Evolutionary conservation across 2,329 filamentous ascomycete genomes (phyloP), one percentile per base, ranked within the genome.

Genomic region (Clarireedia paspali): DNA sequence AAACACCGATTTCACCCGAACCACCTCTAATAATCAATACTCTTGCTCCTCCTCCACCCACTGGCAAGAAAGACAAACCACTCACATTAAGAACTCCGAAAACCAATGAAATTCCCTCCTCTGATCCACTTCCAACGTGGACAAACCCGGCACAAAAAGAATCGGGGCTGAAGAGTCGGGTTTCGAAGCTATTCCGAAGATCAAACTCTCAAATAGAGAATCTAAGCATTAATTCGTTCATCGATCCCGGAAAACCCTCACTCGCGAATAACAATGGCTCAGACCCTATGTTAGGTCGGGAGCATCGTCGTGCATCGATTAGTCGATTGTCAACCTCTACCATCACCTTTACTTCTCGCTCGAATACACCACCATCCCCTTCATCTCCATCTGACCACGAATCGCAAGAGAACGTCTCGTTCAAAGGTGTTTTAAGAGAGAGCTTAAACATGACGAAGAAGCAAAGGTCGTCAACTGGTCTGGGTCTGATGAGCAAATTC

Each of bases 401-500:
- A 2, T 52, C 24, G 15, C 53, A 51, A 46, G 53, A 55, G 42
- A 55, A 42, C 12, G 34, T 55, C 12, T 36, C 36, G n/a, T 34
- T 45, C 39, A 30, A 39, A 23, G 7, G 15, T 15, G 34, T 10
- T 10, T 39, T 36, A 20, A 17, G 36, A 56, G 60, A 65, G 6
- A 78, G 80, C 50, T 61, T 75, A 23, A 64, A 67, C n/a, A 71
- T 68, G 46, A 71, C 72, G 53, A 74, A 73, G 61, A 77, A 75
- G 64, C 83, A 81, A 69, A 72, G 72, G 36, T 62, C 67, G 4
- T 64, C 64, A 2, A 67, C 62, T 12, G 65, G 64, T n/a, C 57
- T 64, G 7, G 20, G 36, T 38, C 26, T 68, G 36, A 60, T 64
- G n/a, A 59, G 66, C 38, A 59, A 55, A 39, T 50, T 65, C 14